Evolutionary conservation across 257 asterid genomes (phyloP), one percentile per base, ranked within the genome.

Genomic region (Nicotiana noctiflora): DNA sequence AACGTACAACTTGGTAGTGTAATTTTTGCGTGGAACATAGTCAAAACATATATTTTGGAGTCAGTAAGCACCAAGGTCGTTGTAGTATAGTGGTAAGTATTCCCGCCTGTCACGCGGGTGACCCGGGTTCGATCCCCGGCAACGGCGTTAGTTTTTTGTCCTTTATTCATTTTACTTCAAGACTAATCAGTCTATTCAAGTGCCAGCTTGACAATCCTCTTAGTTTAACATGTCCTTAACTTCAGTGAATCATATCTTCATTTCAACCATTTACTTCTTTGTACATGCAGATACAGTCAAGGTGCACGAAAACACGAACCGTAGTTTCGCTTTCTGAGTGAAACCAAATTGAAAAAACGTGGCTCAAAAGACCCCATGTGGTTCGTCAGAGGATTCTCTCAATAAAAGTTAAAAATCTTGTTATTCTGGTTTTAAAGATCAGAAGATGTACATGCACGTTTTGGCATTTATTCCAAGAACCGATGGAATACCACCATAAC

Each of bases 121-220:
- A 94, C 98, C 96, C 94, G 93, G 96, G 96, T 93, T 93, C 97
- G 96, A 93, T 93, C 98, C 97, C 97, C 94, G 97, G 96, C 97
- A 90, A 85, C 94, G 96, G 97, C n/a, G 5, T 52, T 13, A 3
- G 59, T 15, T 53, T 18, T 14, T 53, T 4, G n/a, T 15, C 57
- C 59, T 4, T 6, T 18, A 53, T 4, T 53, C 6, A 55, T 5
- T 5, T 17, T 17, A 55, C 11, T 55, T 55, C 21, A 55, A 18
- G 61, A 55, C 61, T 55, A 55, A 18, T 18, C 1, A 55, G 17
- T 23, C 23, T 18, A 18, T 6, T 55, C 23, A 55, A 51, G 55
- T 18, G 61, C 21, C 23, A 17, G 61, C 61, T 15, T 55, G 61
- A 55, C 11, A 18, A 18, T 18, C n/a, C 8, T 18, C 21, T 5